Conservation (phyloP, 2,329 filamentous ascomycete genomes). For the Trichoderma harzianum region DNA sequence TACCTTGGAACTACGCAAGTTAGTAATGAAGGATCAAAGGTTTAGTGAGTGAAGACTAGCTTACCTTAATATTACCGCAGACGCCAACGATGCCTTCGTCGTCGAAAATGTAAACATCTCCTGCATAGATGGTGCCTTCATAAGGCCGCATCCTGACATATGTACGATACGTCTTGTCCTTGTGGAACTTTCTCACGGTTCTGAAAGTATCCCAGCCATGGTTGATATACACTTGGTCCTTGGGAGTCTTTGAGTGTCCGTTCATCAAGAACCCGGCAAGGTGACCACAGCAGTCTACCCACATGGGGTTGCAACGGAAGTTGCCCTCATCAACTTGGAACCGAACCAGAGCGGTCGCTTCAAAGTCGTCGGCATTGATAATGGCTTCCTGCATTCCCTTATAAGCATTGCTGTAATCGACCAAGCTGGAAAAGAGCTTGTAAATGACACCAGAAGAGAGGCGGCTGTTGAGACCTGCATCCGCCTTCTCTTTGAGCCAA, state of each 20-base stretch:
- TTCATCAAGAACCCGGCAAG: constrained; percentile 52
- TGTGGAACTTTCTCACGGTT: neutral
- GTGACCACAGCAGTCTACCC: constrained; percentile 20
- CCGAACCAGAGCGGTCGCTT: constrained; percentile 10
- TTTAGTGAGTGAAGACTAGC: neutral
- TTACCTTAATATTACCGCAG: constrained; percentile 47
- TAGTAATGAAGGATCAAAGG: neutral
- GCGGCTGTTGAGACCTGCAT: constrained; percentile 3
- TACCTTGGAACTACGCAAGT: constrained; percentile 9
- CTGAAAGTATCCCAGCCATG: constrained; percentile 45
- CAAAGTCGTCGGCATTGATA: constrained; percentile 9
- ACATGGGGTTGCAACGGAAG: constrained; percentile 16
- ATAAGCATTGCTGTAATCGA: constrained; percentile 18
- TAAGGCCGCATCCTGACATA: constrained; percentile 57
- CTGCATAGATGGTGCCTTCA: constrained; percentile 42
- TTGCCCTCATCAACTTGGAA: constrained; percentile 16
- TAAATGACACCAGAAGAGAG: constrained; percentile 18
- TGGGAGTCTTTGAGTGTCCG: constrained; percentile 31
- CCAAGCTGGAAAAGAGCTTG: constrained; percentile 18
- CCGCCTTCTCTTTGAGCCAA: constrained; percentile 7
- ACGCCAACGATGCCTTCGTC: constrained; percentile 47
- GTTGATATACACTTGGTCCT: constrained; percentile 54
- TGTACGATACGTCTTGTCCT: constrained; percentile 40
- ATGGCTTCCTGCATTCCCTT: constrained; percentile 17
- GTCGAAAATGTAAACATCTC: constrained; percentile 55